A percentile compares a stretch with the other conserved stretches of the same genome.
Conservation (phyloP, 495 filamentous ascomycete genomes). For the Daldinia vernicosa region DNA sequence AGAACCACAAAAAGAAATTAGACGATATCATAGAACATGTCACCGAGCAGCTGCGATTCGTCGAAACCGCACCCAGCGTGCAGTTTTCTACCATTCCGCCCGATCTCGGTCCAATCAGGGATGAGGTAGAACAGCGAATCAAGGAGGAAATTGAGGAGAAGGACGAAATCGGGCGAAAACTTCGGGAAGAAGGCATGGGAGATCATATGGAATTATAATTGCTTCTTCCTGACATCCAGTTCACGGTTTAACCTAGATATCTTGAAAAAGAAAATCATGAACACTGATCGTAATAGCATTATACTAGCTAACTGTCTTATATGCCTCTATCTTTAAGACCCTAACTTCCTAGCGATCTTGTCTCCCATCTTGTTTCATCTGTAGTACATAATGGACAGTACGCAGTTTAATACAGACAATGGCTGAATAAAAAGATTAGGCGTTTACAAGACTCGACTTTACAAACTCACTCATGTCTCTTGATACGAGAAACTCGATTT, state of each 20-base stretch:
- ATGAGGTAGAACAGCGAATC: slow-evolving; percentile 81
- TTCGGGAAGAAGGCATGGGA: slow-evolving; percentile 55
- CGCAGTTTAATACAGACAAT: neutral
- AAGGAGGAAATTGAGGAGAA: slow-evolving; percentile 72
- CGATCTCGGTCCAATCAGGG: slow-evolving; percentile 75
- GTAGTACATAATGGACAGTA: neutral
- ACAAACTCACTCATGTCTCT: neutral
- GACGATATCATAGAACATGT: slow-evolving; percentile 76
- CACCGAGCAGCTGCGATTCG: slow-evolving; percentile 85
- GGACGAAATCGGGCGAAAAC: slow-evolving; percentile 60
- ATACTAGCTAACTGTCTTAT: neutral
- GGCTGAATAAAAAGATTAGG: neutral
- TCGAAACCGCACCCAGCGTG: slow-evolving; percentile 85
- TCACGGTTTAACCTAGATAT: neutral
- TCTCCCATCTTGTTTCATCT: neutral
- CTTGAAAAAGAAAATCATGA: neutral
- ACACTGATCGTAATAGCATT: neutral
- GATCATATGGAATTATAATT: slow-evolving; percentile 52
- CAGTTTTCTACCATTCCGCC: slow-evolving; percentile 83
- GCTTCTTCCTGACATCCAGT: neutral
- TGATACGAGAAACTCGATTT: neutral
- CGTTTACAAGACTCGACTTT: neutral
- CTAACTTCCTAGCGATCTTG: neutral
- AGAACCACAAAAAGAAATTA: slow-evolving; percentile 80
- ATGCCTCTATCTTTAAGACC: neutral